Evolutionary conservation across 768 basidiomycete genomes (phyloP).

Genomic region (Mycena vitilis): DNA sequence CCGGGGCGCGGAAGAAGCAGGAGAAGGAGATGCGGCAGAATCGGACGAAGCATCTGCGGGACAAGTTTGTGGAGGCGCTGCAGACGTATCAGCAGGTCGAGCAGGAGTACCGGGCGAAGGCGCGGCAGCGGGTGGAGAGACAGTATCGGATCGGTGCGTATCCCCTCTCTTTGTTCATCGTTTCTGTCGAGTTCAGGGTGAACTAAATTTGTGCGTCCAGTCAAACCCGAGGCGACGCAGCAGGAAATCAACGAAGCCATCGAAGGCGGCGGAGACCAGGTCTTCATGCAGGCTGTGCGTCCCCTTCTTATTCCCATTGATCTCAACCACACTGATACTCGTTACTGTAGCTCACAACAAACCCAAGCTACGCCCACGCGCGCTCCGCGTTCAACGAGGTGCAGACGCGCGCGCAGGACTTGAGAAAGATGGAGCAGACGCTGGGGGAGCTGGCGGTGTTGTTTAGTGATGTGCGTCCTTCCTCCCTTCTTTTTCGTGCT

Average conservation of each 20-base stretch:
- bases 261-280: slow-evolving; percentile 71
- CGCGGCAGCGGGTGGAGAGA: slow-evolving; percentile 75
- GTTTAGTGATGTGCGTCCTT: slow-evolving; percentile 76
- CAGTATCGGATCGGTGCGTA: slow-evolving; percentile 80
- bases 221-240: slow-evolving; percentile 87
- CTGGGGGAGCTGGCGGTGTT: slow-evolving; percentile 90
- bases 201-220: slow-evolving; percentile 48
- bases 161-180: neutral
- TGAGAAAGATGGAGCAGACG: slow-evolving; percentile 87
- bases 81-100: slow-evolving; percentile 85
- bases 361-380: slow-evolving; percentile 87
- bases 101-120: slow-evolving; percentile 72
- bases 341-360: slow-evolving; percentile 68
- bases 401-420: slow-evolving; percentile 88
- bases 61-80: slow-evolving; percentile 80
- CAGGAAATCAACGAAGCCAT: slow-evolving; percentile 81
- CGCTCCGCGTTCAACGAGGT: slow-evolving; percentile 88
- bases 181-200: neutral
- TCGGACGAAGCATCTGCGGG: slow-evolving; percentile 57
- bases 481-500: neutral
- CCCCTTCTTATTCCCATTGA: neutral
- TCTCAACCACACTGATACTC: neutral
- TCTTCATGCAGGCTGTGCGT: slow-evolving; percentile 82
- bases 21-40: slow-evolving; percentile 55
- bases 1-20: slow-evolving; percentile 40